These are phyloP conservation scores for Parasarocladium wereldwijsianum DNA, from an alignment of 2,329 filamentous ascomycete genomes.

Conservation along the genomic window DNA sequence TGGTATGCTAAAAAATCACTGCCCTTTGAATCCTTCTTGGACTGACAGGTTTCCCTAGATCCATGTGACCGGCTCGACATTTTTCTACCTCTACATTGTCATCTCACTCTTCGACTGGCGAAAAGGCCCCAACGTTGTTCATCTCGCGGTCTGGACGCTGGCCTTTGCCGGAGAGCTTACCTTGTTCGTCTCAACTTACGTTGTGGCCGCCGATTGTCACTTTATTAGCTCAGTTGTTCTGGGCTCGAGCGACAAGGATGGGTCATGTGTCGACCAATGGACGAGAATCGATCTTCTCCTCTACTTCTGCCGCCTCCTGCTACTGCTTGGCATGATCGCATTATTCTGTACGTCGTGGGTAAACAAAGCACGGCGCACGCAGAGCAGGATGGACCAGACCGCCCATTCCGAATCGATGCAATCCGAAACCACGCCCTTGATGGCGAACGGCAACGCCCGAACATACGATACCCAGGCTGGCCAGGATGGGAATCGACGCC, in stretches of 20 bases:
- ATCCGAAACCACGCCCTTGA: slow-evolving; percentile 47
- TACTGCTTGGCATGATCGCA: slow-evolving; percentile 47
- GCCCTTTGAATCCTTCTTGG: slow-evolving; percentile 1
- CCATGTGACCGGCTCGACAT: slow-evolving; percentile 71
- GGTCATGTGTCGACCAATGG: slow-evolving; percentile 21
- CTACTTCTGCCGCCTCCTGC: slow-evolving; percentile 51
- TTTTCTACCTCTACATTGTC: slow-evolving; percentile 74
- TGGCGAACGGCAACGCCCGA: slow-evolving; percentile 28
- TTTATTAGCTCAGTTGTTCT: slow-evolving; percentile 29
- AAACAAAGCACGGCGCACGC: slow-evolving; percentile 23
- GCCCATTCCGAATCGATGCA: slow-evolving; percentile 2
- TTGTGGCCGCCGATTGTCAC: slow-evolving; percentile 54
- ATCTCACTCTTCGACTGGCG: slow-evolving; percentile 76
- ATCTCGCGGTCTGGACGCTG: slow-evolving; percentile 66
- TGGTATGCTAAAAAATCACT: slow-evolving; percentile 38
- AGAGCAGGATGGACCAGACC: slow-evolving; percentile 20
- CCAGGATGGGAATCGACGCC: slow-evolving; percentile 14
- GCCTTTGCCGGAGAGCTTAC: slow-evolving; percentile 58
- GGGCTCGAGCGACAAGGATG: slow-evolving; percentile 11
- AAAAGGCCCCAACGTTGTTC: slow-evolving; percentile 65
- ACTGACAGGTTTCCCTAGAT: slow-evolving; percentile 37
- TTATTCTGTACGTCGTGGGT: slow-evolving; percentile 26
- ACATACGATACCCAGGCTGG: slow-evolving; percentile 21
- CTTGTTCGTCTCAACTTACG: slow-evolving; percentile 54
- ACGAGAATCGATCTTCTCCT: slow-evolving; percentile 46